These are phyloP conservation scores for Thielaviopsis cerberus DNA, from an alignment of 2,329 filamentous ascomycete genomes.

Conservation along the genomic window DNA sequence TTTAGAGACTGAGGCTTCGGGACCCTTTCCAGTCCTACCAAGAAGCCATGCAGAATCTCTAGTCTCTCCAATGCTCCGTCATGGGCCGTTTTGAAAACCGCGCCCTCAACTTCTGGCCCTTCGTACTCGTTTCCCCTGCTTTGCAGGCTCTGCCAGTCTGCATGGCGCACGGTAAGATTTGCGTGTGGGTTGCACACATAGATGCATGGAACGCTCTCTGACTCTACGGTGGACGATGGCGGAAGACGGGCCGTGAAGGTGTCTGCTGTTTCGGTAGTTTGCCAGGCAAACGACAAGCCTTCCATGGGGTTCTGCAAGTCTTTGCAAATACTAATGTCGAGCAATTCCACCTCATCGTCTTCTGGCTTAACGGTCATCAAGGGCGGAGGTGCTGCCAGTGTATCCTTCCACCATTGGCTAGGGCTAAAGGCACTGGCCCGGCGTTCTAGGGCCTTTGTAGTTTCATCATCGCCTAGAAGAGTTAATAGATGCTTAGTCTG, in stretches of 20 bases:
- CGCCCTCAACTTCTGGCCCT: slow-evolving; percentile 26
- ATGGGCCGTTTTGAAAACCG: slow-evolving; percentile 30
- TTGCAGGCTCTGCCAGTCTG: slow-evolving; percentile 19
- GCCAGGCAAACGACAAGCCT: slow-evolving; percentile 36
- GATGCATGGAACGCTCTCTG: slow-evolving; percentile 43
- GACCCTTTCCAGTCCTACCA: slow-evolving; percentile 26
- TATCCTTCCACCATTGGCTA: slow-evolving; percentile 28
- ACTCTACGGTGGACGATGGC: slow-evolving; percentile 39
- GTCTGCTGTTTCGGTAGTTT: slow-evolving; percentile 42
- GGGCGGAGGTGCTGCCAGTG: slow-evolving; percentile 12
- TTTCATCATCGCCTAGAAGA: slow-evolving; percentile 33
- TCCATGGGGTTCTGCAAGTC: slow-evolving; percentile 41
- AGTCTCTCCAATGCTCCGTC: slow-evolving; percentile 34
- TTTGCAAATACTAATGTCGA: slow-evolving; percentile 5
- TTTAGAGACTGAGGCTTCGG: slow-evolving; percentile 20
- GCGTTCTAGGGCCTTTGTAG: slow-evolving; percentile 28
- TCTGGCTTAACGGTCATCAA: slow-evolving; percentile 4
- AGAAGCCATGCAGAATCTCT: slow-evolving; percentile 27
- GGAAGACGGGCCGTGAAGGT: slow-evolving; percentile 52
- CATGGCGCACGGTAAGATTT: slow-evolving; percentile 18
- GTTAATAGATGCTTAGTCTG: no score
- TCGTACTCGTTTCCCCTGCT: slow-evolving; percentile 31
- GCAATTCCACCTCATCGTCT: background rate
- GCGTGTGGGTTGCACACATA: slow-evolving; percentile 49
- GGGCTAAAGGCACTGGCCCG: slow-evolving; percentile 33